Evolutionary conservation across 768 basidiomycete species (phyloP).

Genomic region (Xerocomellus amylosporus): DNA sequence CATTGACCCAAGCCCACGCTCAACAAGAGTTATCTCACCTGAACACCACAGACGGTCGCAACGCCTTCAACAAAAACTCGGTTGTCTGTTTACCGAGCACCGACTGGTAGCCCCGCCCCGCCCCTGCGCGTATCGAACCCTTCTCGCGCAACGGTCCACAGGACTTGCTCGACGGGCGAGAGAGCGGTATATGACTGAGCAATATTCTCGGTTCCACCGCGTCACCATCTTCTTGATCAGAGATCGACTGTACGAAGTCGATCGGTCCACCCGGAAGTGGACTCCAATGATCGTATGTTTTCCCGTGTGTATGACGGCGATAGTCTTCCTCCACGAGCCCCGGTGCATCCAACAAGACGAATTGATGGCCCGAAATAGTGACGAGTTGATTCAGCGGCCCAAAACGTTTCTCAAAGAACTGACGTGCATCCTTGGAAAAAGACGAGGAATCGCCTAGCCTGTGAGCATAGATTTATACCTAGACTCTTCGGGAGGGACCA

Average conservation of each 20-base stretch:
- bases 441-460: constrained; percentile 56
- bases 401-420: constrained; percentile 58
- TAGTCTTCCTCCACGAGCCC: constrained; percentile 85
- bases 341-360: constrained; percentile 72
- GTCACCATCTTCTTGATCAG: constrained; percentile 31
- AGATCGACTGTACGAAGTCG: constrained; percentile 52
- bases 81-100: constrained; percentile 80
- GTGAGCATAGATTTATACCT: not conserved
- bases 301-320: constrained; percentile 48
- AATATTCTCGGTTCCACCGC: constrained; percentile 45
- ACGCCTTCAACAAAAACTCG: constrained; percentile 59
- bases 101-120: constrained; percentile 80
- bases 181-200: constrained; percentile 84
- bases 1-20: not conserved
- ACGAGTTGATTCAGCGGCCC: constrained; percentile 66
- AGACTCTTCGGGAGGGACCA: not conserved
- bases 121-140: constrained; percentile 68
- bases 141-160: constrained; percentile 80
- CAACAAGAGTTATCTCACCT: constrained; percentile 45
- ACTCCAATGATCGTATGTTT: constrained; percentile 54
- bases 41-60: constrained; percentile 70
- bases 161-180: constrained; percentile 64
- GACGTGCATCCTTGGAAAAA: constrained; percentile 52
- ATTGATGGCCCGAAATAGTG: constrained; percentile 63
- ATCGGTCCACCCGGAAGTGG: constrained; percentile 54